Evolutionary conservation across 2,329 filamentous ascomycete genomes (phyloP).

Genomic region (Monilinia laxa): DNA sequence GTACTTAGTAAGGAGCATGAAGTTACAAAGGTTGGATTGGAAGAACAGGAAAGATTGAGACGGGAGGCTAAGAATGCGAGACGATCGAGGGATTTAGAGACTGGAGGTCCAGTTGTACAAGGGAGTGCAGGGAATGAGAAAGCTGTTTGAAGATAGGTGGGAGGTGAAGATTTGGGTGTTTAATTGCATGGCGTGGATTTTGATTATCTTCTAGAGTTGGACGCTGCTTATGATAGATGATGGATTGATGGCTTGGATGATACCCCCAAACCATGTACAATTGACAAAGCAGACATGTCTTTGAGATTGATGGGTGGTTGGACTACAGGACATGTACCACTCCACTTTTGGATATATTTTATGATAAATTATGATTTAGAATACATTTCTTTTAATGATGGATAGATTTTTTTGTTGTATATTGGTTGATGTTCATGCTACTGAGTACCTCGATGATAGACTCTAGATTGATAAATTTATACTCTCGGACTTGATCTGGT

Average conservation of each 20-base stretch:
- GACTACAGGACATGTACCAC: neutral
- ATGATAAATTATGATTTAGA: too few species aligned
- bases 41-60: slow-evolving; percentile 33
- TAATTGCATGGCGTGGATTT: slow-evolving; percentile 1
- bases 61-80: slow-evolving; percentile 27
- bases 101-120: slow-evolving; percentile 10
- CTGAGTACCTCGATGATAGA: too few species aligned
- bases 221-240: neutral
- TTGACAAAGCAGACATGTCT: neutral
- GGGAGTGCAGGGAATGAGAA: slow-evolving; percentile 17
- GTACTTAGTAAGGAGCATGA: slow-evolving; percentile 50
- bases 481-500: too few species aligned
- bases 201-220: neutral
- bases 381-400: too few species aligned
- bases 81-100: slow-evolving; percentile 18
- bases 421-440: too few species aligned
- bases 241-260: neutral
- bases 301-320: neutral
- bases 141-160: neutral
- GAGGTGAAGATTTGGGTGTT: neutral
- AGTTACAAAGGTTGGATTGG: slow-evolving; percentile 51
- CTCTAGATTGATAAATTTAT: too few species aligned
- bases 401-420: too few species aligned
- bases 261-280: neutral
- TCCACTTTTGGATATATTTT: neutral